Percentiles rank a stretch among this genome's conserved stretches.
Conservation (phyloP, 1,284 basidiomycete genomes). For the Earliella scabrosa region DNA sequence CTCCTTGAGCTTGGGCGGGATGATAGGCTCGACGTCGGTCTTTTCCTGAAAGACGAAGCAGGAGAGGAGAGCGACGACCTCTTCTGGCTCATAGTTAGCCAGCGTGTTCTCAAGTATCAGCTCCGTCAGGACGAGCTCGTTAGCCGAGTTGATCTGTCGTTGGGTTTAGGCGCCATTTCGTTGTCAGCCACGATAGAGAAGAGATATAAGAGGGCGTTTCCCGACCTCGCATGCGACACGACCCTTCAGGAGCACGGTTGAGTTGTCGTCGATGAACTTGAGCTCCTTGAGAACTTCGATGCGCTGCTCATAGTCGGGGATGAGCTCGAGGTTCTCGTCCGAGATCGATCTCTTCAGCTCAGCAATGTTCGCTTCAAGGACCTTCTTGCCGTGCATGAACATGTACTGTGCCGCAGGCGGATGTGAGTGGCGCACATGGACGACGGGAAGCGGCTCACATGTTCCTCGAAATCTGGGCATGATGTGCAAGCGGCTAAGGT, state of each 20-base stretch:
- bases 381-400: slow-evolving; percentile 72
- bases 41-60: slow-evolving; percentile 99
- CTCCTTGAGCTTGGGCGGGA: slow-evolving; percentile 78
- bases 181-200: too few relatives aligned
- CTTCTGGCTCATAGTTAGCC: slow-evolving; percentile 89
- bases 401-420: slow-evolving; percentile 8
- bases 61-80: slow-evolving; percentile 96
- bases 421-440: too few relatives aligned
- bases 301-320: slow-evolving; percentile 97
- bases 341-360: slow-evolving; percentile 82
- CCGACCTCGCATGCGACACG: slow-evolving; percentile 95
- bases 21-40: slow-evolving; percentile 83
- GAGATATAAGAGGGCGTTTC: slow-evolving; percentile 11
- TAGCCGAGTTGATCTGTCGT: slow-evolving; percentile 95
- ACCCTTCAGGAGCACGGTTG: slow-evolving; percentile 95
- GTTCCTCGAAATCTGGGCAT: slow-evolving; percentile 69
- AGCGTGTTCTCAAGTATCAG: slow-evolving; percentile 96
- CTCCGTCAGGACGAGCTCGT: slow-evolving; percentile 95
- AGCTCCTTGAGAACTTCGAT: slow-evolving; percentile 91
- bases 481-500: slow-evolving; percentile 54
- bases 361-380: slow-evolving; percentile 75
- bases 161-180: too few relatives aligned
- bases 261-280: slow-evolving; percentile 91
- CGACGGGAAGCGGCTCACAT: slow-evolving; percentile 64
- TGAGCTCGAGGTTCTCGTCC: slow-evolving; percentile 95